Conservation (phyloP, 2,329 filamentous ascomycete genomes). For the Arachnopeziza araneosa region DNA sequence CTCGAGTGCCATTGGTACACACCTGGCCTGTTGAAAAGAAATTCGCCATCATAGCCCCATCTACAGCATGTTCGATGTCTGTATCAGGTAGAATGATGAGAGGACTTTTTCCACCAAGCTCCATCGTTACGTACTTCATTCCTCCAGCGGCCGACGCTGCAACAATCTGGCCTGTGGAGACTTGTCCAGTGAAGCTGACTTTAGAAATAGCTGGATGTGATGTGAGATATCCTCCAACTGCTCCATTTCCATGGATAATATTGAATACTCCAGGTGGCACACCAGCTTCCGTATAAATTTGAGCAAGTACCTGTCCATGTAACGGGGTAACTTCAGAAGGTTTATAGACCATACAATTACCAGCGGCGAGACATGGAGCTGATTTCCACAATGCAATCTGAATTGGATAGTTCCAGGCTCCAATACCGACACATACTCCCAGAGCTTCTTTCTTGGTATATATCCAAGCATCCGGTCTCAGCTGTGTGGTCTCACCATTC, state of each 20-base stretch:
- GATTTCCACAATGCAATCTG: slow-evolving; percentile 91
- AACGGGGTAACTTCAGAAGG: slow-evolving; percentile 82
- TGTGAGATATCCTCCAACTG: slow-evolving; percentile 70
- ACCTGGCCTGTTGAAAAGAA: slow-evolving; percentile 90
- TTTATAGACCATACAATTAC: slow-evolving; percentile 89
- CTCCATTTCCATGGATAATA: slow-evolving; percentile 74
- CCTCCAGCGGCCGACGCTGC: slow-evolving; percentile 66
- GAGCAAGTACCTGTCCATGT: slow-evolving; percentile 70
- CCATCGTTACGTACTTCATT: slow-evolving; percentile 92
- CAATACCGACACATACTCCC: slow-evolving; percentile 81
- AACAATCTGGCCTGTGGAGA: slow-evolving; percentile 77
- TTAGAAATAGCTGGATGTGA: slow-evolving; percentile 70
- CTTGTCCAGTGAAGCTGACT: slow-evolving; percentile 86
- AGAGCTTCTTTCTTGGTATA: slow-evolving; percentile 78
- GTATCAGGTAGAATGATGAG: slow-evolving; percentile 76
- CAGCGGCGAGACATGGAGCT: slow-evolving; percentile 76
- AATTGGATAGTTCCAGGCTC: slow-evolving; percentile 89
- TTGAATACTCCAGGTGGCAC: slow-evolving; percentile 82
- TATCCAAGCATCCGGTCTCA: slow-evolving; percentile 72
- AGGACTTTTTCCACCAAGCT: slow-evolving; percentile 83
- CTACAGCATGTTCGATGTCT: slow-evolving; percentile 71
- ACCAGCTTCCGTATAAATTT: slow-evolving; percentile 73
- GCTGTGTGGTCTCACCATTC: slow-evolving; percentile 71
- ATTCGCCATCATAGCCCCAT: slow-evolving; percentile 89
- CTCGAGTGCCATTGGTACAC: slow-evolving; percentile 86